Evolutionary conservation across 1,139 yeast species (phyloP), one percentile per base, ranked within the genome.

Genomic region (Zygoascus sp.): DNA sequence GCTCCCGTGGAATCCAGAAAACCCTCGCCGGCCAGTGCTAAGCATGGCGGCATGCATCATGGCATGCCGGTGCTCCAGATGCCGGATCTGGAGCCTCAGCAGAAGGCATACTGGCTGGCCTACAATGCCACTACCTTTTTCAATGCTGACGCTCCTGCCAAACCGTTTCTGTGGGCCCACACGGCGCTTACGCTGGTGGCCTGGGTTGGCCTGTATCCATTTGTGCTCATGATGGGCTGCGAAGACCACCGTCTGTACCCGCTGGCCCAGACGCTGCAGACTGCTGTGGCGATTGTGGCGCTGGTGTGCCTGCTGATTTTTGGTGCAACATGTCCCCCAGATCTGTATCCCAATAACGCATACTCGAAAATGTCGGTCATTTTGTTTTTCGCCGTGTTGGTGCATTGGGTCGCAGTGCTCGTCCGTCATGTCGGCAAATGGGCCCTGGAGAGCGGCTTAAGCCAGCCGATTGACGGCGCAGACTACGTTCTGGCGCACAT

Each of bases 51-150:
- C 40, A 61, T 54, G 40, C 58, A 68, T 49, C 96, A 88, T 59
- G 96, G 96, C 0, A 63, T 77, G 51, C 92, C 96, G 0, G 85
- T 89, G 38, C 70, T 89, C 40, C 71, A 85, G 44, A 56, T 64
- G 50, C 84, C 87, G 1, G 60, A 77, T 23, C 70, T 89, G 42
- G 74, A 80, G 34, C 85, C 92, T 0, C 83, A 80, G 47, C 96
- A 89, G 64, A 70, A 80, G 47, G 64, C 74, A 21, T 89, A 75
- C 64, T 90, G 97, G 97, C 82, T 81, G 48, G 64, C 66, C 32
- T 90, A 88, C 66, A 80, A 85, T 59, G 79, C 95, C n/a, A 83
- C 94, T 5, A 83, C 88, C 11, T 89, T 76, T 63, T 78, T 87
- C 65, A 54, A 55, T 9, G 67, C 79, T n/a, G 61, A 75, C 0